Evolutionary conservation across 495 filamentous ascomycete genomes (phyloP), one percentile per base, ranked within the genome.

Genomic region (Penicillium pulvis): DNA sequence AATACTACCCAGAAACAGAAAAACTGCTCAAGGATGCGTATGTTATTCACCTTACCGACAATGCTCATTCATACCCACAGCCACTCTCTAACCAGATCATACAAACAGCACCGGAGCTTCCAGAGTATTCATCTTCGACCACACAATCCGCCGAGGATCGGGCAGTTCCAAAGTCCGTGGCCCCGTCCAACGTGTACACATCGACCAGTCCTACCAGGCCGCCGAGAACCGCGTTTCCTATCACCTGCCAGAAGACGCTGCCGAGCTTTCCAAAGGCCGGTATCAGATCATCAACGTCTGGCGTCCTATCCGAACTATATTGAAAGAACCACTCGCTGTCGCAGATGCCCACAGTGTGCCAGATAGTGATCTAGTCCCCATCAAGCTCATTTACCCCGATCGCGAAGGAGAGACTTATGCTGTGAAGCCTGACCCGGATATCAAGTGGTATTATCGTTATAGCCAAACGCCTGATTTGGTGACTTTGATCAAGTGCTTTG

Each of bases 251-350:
- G 82, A 81, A 10, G 85, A 90, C 33, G 87, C 87, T 1, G 75
- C 80, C 2, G 69, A 77, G 65, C 79, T 92, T 0, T 69, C 88
- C 7, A 78, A 85, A 61, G 82, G 82, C 23, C 81, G 88, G 8
- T 87, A 84, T 64, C 87, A 91, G 66, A 88, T 91, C 67, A 89
- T 92, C 75, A 91, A 91, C 60, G 87, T 90, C 56, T 91, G 88
- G 89, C 84, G 88, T 0, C 88, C 89, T 1, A 90, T 91, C 62
- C 81, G 81, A 58, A 80, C 79, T 0, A 83, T 90, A 48, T 67
- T 75, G 35, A 81, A 82, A 43, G 86, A 90, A 62, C 87, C 87
- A 0, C 73, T 90, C 0, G 81, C 80, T 4, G 75, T 90, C 17
- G 85, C 85, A 0, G 84, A 89, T 50, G 78, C 77, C 0, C 64